Percentiles rank a stretch among this genome's conserved stretches.
These are phyloP conservation scores for Jimgerdemannia flammicorona DNA, from an alignment of 192 early-diverging fungal species.

Conservation along the genomic window DNA sequence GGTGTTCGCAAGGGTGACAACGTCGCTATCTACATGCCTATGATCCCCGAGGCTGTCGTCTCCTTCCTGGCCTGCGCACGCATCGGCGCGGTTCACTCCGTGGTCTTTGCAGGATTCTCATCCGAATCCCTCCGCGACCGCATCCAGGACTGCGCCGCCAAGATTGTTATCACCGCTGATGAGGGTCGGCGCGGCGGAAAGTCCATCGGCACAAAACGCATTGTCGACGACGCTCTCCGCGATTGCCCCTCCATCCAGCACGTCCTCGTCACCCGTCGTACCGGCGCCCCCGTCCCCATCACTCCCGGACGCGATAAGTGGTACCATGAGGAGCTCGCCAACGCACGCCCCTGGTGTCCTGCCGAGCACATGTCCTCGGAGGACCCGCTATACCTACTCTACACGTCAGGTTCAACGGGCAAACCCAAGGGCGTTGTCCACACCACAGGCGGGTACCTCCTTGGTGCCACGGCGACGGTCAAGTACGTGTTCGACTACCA, in stretches of 20 bases:
- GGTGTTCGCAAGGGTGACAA: slow-evolving; percentile 91
- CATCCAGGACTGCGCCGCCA: slow-evolving; percentile 76
- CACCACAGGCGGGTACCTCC: slow-evolving; percentile 92
- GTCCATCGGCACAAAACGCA: slow-evolving; percentile 84
- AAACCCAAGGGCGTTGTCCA: slow-evolving; percentile 94
- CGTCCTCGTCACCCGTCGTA: slow-evolving; percentile 89
- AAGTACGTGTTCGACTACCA: slow-evolving; percentile 97
- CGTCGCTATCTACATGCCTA: slow-evolving; percentile 97
- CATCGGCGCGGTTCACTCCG: slow-evolving; percentile 88
- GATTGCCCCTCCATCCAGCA: slow-evolving; percentile 75
- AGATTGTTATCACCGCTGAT: slow-evolving; percentile 88
- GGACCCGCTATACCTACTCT: slow-evolving; percentile 94
- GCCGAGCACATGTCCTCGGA: slow-evolving; percentile 82
- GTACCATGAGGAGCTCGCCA: slow-evolving; percentile 89
- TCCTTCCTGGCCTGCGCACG: slow-evolving; percentile 95
- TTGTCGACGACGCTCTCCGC: slow-evolving; percentile 87
- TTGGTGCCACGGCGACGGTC: slow-evolving; percentile 79
- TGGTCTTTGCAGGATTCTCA: slow-evolving; percentile 97
- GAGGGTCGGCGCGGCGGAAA: slow-evolving; percentile 92
- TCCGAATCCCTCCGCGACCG: slow-evolving; percentile 91
- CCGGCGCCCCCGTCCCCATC: slow-evolving; percentile 82
- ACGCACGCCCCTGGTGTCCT: slow-evolving; percentile 85
- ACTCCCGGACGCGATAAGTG: slow-evolving; percentile 76
- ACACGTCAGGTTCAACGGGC: slow-evolving; percentile 90
- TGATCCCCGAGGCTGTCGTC: slow-evolving; percentile 91